Conservation (phyloP, 345 rosid species). For the Trapa bicornis region DNA sequence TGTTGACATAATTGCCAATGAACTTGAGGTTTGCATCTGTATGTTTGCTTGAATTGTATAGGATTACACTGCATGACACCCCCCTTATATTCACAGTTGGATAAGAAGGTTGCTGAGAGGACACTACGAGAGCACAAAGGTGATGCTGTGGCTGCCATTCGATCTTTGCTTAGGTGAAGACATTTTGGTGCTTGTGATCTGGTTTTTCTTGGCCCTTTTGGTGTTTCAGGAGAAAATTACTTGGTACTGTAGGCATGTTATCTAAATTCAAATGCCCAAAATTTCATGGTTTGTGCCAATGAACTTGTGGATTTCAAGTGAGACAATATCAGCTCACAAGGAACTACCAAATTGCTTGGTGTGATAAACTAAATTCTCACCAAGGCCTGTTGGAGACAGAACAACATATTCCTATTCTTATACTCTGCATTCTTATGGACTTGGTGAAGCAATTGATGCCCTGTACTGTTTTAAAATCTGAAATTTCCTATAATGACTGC, state of each 20-base stretch:
- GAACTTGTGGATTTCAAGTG: not conserved
- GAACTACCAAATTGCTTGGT: not conserved
- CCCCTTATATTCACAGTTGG: slow-evolving; percentile 32
- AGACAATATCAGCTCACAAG: too few species aligned
- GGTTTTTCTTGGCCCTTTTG: not conserved
- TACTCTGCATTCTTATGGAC: too few species aligned
- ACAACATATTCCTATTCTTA: too few species aligned
- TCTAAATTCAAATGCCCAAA: not conserved
- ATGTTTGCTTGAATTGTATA: not conserved
- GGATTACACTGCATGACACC: not conserved
- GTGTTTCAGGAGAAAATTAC: not conserved
- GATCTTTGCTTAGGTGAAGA: slow-evolving; percentile 46
- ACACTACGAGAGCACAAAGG: slow-evolving; percentile 93
- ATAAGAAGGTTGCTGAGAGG: slow-evolving; percentile 82
- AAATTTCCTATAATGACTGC: too few species aligned
- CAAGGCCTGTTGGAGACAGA: too few species aligned
- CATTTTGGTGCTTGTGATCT: not conserved
- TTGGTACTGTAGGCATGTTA: not conserved
- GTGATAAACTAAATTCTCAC: too few species aligned
- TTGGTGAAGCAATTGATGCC: too few species aligned
- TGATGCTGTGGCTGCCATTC: slow-evolving; percentile 84
- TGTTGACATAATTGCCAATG: slow-evolving; percentile 77
- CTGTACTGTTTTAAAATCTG: too few species aligned
- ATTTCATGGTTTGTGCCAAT: not conserved
- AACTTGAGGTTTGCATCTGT: slow-evolving; percentile 60